Evolutionary conservation across 108 stramenopile genomes (phyloP), one percentile per base, ranked within the genome.

Genomic region (Hondaea fermentalgiana): DNA sequence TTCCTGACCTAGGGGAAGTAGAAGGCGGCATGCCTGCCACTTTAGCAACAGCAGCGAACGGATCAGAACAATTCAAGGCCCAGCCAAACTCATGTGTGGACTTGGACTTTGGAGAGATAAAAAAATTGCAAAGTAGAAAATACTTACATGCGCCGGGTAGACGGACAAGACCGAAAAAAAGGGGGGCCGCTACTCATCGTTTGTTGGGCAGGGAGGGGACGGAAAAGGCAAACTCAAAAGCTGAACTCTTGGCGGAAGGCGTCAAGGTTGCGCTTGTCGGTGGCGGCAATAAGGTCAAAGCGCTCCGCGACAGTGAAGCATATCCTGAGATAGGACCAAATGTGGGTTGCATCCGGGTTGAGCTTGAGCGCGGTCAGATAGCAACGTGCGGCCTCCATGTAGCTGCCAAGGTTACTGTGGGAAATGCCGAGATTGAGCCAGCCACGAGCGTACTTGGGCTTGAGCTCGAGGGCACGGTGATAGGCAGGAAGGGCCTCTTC

Each of bases 361-460:
- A 98, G 92, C 58, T 95, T 92, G 89, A 99, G 87, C 17, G 97
- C 96, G 87, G 96, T 97, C 49, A 99, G 90, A 91, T 97, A 99
- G 91, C 96, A 97, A 17, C 96, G 91, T 21, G 96, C 95, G 5
- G 97, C 97, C 87, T 97, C 96, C 35, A 94, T 93, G 88, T 96
- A 96, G 35, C 96, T 94, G 44, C 93, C 94, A 44, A 98, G 89
- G 89, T 97, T 98, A 72, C 92, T 92, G 90, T 98, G 97, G 14
- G 97, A 94, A 72, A 99, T 98, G 25, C 97, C 97, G 94, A 97
- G 95, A 88, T 99, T 99, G n/a, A 98, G 90, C 98, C 97, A 98
- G 47, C 95, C 97, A 5, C 98, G 93, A 3, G 97, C 96, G 92
- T 97, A 99, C 92, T 95, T 93, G 42, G 98, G 98, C 87, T 97